Percentiles rank a stretch among this genome's conserved stretches.
Conservation (phyloP, 139 green algal genomes). For the Chlamydomonas asymmetrica region DNA sequence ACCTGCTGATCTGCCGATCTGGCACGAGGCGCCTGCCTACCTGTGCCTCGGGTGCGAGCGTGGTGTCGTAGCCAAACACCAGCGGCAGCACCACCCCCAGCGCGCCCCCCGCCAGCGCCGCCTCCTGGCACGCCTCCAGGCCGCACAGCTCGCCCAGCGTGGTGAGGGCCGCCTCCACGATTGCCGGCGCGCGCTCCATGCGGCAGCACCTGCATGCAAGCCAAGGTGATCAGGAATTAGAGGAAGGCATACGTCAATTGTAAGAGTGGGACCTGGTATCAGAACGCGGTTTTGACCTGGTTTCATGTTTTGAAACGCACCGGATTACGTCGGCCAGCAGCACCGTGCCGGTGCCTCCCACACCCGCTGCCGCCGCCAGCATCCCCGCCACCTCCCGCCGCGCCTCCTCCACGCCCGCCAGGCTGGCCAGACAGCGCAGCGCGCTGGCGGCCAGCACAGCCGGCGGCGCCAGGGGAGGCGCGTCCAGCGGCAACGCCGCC, state of each 20-base stretch:
- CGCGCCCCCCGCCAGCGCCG: conserved; percentile 61
- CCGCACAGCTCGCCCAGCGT: neutral
- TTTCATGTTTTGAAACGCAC: no score
- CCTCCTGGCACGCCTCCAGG: conserved; percentile 32
- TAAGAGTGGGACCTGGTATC: no score
- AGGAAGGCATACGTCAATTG: no score
- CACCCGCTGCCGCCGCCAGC: conserved; percentile 42
- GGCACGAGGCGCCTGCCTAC: no score
- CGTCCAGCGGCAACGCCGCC: conserved; percentile 61
- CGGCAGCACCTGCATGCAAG: no score
- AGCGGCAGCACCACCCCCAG: conserved; percentile 76
- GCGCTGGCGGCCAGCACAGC: conserved; percentile 58
- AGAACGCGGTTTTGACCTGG: no score
- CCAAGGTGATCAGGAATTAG: no score
- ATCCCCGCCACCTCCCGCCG: conserved; percentile 63
- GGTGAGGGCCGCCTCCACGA: neutral
- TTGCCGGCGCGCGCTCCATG: no score
- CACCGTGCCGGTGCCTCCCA: no score
- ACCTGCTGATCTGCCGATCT: no score
- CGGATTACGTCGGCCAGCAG: no score
- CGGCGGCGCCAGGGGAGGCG: conserved; percentile 35
- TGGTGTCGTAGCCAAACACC: conserved; percentile 80
- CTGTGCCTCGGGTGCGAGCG: conserved; percentile 40
- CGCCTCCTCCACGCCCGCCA: conserved; percentile 61
- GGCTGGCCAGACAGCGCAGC: conserved; percentile 68